Evolutionary conservation across 345 rosid genomes (phyloP).

Genomic region (Ricinus communis): DNA sequence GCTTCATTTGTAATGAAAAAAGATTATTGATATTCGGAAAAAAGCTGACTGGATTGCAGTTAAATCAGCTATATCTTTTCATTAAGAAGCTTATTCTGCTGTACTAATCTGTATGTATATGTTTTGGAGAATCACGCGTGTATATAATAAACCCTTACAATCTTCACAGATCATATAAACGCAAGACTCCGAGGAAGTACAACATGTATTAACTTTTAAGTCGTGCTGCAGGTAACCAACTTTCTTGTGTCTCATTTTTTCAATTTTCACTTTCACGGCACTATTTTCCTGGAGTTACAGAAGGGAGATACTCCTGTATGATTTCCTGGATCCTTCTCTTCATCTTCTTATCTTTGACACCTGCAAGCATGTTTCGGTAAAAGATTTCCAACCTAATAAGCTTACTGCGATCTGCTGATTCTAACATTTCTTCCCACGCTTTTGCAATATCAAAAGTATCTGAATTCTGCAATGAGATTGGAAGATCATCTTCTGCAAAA

Average conservation of each 20-base stretch:
- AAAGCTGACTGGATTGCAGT: no score
- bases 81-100: neutral
- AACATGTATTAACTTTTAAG: neutral
- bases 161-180: neutral
- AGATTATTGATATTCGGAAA: no score
- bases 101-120: neutral
- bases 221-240: neutral
- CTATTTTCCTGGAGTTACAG: constrained; percentile 23
- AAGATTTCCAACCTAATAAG: constrained; percentile 75
- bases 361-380: constrained; percentile 64
- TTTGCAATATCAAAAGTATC: constrained; percentile 59
- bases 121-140: neutral
- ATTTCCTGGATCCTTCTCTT: constrained; percentile 81
- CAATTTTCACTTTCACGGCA: no score
- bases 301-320: constrained; percentile 58
- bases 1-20: no score
- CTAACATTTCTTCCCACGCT: constrained; percentile 85
- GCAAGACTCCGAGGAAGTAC: neutral
- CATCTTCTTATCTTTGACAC: constrained; percentile 82
- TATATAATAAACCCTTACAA: neutral
- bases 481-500: constrained; percentile 67
- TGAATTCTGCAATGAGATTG: constrained; percentile 43
- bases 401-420: constrained; percentile 60
- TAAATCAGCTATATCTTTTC: neutral
- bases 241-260: neutral